phyloP scores from a whole-genome alignment of 1,139 yeast species.

The Candida sanyaensis region DNA sequence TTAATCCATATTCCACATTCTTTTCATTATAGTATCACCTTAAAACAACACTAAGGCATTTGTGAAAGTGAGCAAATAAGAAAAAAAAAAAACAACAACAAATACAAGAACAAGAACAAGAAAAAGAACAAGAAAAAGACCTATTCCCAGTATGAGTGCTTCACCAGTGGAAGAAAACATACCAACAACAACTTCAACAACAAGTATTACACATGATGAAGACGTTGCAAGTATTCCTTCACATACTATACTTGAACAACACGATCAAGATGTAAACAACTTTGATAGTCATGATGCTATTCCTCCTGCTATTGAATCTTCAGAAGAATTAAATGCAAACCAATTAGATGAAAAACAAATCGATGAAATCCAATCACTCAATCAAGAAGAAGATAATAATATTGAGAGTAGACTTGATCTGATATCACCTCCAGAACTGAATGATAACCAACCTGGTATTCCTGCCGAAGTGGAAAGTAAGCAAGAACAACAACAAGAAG shows the following conservation, averaged over 20 bases:
- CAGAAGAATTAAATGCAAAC: neutral
- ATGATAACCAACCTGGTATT: neutral
- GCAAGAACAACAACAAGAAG: constrained; percentile 9
- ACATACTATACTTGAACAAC: constrained; percentile 2
- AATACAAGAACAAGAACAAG: too few species aligned
- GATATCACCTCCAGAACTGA: neutral
- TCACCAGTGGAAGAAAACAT: constrained; percentile 2
- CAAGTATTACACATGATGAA: neutral
- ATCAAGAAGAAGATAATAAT: neutral
- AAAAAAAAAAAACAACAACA: neutral
- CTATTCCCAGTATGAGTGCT: constrained; percentile 1
- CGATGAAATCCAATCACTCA: constrained; percentile 7
- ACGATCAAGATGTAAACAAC: constrained; percentile 6
- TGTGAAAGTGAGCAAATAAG: neutral
- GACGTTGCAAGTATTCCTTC: constrained; percentile 1
- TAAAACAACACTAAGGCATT: neutral
- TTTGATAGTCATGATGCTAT: neutral
- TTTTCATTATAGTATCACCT: neutral
- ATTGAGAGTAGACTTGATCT: neutral
- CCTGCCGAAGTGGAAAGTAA: constrained; percentile 14
- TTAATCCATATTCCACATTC: neutral
- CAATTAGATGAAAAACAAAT: constrained; percentile 11
- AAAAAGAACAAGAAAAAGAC: neutral
- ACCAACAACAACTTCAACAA: constrained; percentile 1
- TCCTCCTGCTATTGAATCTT: neutral